A percentile compares a stretch with the other conserved stretches of the same genome.
Evolutionary conservation across 1,139 yeast species (phyloP).

Genomic region (Citeromyces hawaiiensis): DNA sequence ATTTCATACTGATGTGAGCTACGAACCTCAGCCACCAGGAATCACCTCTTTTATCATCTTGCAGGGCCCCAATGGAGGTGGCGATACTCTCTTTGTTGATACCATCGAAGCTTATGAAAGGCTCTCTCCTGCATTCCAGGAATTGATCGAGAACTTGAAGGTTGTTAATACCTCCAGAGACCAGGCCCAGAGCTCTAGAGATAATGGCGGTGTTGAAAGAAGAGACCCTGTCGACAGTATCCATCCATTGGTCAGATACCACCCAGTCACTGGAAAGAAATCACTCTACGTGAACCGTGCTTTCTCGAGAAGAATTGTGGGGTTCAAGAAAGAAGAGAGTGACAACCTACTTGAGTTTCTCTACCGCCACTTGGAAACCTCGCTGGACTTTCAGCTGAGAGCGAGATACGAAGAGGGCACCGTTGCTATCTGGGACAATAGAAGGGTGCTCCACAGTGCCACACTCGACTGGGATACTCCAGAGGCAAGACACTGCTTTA

Average conservation of each 20-base stretch:
- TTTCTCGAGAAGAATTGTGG: conserved; percentile 48
- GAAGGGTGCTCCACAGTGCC: conserved; percentile 53
- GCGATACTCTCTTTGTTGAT: conserved; percentile 58
- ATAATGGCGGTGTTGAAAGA: conserved; percentile 17
- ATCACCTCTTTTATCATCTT: conserved; percentile 44
- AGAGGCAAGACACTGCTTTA: conserved; percentile 18
- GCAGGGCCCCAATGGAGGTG: conserved; percentile 33
- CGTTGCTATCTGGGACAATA: conserved; percentile 63
- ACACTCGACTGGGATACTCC: conserved; percentile 42
- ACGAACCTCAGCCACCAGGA: conserved; percentile 60
- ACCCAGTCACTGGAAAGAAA: conserved; percentile 56
- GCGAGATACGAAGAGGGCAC: conserved; percentile 45
- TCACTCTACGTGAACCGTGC: conserved; percentile 44
- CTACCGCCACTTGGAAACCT: conserved; percentile 31
- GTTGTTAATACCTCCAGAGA: conserved; percentile 59
- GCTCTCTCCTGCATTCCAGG: conserved; percentile 46
- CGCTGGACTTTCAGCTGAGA: conserved; percentile 41
- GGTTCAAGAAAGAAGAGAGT: conserved; percentile 55
- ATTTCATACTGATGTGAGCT: conserved; percentile 64
- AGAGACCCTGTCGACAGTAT: conserved; percentile 42
- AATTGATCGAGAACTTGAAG: conserved; percentile 38
- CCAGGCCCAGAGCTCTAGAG: conserved; percentile 44
- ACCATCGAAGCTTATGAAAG: conserved; percentile 53
- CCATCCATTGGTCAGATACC: conserved; percentile 58
- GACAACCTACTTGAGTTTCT: conserved; percentile 39